Conservation (phyloP, 176 grass and related monocot species). For the Carex pumila region DNA sequence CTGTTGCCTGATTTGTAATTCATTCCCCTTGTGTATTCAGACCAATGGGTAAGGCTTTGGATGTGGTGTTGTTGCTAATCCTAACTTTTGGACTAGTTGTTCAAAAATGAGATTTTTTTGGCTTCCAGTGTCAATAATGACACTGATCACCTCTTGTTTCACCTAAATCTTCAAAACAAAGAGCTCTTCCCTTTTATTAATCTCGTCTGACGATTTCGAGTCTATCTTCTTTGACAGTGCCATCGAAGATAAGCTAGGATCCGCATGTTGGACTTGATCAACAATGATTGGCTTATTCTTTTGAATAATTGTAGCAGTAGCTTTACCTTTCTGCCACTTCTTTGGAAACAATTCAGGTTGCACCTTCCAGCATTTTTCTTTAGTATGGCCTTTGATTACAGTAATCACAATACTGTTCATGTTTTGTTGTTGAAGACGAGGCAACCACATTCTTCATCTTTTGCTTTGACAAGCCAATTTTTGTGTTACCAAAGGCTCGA, state of each 20-base stretch:
- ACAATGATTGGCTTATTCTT: neutral
- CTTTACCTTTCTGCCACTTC: constrained; percentile 10
- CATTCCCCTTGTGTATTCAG: constrained; percentile 8
- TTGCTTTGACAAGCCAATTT: neutral
- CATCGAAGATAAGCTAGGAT: constrained; percentile 15
- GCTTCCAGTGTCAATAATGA: too few relatives aligned
- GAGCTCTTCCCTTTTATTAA: neutral
- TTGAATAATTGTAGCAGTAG: too few relatives aligned
- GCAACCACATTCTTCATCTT: neutral
- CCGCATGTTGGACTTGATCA: neutral
- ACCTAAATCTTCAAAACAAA: neutral
- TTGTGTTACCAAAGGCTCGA: neutral
- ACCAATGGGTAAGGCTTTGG: constrained; percentile 3
- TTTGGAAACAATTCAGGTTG: neutral
- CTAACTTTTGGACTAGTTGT: constrained; percentile 11
- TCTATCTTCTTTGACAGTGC: constrained; percentile 10
- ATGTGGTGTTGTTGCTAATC: constrained; percentile 7
- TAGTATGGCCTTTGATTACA: neutral
- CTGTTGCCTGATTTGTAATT: neutral
- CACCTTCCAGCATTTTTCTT: neutral
- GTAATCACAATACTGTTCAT: neutral
- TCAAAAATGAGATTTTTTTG: neutral
- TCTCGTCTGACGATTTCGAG: neutral
- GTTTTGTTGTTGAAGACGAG: constrained; percentile 1
- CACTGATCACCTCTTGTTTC: too few relatives aligned